Conservation (phyloP, 1,284 basidiomycete genomes). For the Earliella scabrosa region DNA sequence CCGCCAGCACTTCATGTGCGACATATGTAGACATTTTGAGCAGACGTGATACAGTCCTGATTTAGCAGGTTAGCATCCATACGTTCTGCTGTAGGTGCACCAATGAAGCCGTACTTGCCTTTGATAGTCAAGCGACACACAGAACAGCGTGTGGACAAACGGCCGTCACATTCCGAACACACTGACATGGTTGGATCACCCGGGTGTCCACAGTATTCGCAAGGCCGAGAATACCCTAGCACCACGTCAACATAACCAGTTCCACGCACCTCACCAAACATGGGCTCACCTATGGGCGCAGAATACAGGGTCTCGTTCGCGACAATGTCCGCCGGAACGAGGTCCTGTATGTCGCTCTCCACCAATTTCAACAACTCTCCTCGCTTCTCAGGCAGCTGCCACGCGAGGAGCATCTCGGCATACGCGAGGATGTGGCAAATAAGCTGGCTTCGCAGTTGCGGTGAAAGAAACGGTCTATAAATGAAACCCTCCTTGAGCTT, state of each 20-base stretch:
- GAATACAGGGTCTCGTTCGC: constrained; percentile 42
- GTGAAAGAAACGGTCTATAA: constrained; percentile 21
- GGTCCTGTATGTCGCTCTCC: constrained; percentile 36
- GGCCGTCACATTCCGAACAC: constrained; percentile 55
- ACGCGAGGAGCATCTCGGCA: constrained; percentile 74
- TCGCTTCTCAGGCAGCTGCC: constrained; percentile 70
- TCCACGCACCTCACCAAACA: background rate
- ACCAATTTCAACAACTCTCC: constrained; percentile 71
- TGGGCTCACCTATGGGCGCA: constrained; percentile 25
- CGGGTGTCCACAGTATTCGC: constrained; percentile 34
- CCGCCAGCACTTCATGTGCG: constrained; percentile 34
- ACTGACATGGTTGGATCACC: constrained; percentile 14
- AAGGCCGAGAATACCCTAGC: constrained; percentile 37
- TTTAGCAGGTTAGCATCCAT: background rate
- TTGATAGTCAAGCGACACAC: constrained; percentile 81
- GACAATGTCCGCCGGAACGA: constrained; percentile 28
- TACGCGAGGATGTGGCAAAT: constrained; percentile 69
- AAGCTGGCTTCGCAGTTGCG: constrained; percentile 44
- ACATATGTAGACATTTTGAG: constrained; percentile 31
- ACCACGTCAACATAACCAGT: background rate
- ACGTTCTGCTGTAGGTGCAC: background rate
- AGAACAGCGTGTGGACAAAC: constrained; percentile 60
- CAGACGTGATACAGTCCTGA: constrained; percentile 34
- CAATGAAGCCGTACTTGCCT: constrained; percentile 49
- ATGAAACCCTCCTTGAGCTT: background rate